phyloP scores from a whole-genome alignment of 169 alveolate species.

The Hammondia hammondi region DNA sequence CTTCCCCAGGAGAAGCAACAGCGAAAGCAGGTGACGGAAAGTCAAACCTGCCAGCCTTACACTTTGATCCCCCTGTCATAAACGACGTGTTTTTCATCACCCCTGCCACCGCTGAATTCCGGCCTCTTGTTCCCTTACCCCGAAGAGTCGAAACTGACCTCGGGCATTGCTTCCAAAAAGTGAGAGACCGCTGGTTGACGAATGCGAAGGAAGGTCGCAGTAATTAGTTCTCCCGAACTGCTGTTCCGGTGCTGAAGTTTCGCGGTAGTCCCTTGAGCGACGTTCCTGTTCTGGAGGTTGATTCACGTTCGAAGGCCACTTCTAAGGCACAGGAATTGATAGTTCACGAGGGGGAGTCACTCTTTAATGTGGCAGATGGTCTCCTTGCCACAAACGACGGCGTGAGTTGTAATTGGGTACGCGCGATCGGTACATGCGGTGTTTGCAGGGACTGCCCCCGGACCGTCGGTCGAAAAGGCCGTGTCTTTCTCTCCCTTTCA shows the following conservation, averaged over 20 bases:
- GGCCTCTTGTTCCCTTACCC: constrained; percentile 34
- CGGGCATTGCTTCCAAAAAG: constrained; percentile 30
- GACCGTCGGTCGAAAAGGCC: background rate
- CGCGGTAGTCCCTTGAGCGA: no score
- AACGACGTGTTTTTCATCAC: background rate
- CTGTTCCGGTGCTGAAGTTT: no score
- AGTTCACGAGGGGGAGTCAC: no score
- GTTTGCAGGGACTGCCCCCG: background rate
- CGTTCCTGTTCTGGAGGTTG: no score
- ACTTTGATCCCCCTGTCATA: background rate
- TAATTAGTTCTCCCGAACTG: no score
- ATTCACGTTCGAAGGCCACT: no score
- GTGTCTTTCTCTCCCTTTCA: background rate
- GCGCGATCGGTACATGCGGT: no score
- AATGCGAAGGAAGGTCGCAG: no score
- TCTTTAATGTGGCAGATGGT: no score
- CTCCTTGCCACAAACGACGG: no score
- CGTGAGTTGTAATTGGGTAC: no score
- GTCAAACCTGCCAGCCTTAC: background rate
- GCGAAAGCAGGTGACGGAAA: background rate
- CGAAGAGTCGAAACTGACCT: constrained; percentile 14
- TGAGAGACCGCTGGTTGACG: background rate
- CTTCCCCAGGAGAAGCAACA: background rate
- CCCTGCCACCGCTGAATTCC: constrained; percentile 16
- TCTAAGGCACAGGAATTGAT: no score